Conservation (phyloP, 495 filamentous ascomycete genomes). For the Tuber melanosporum region DNA sequence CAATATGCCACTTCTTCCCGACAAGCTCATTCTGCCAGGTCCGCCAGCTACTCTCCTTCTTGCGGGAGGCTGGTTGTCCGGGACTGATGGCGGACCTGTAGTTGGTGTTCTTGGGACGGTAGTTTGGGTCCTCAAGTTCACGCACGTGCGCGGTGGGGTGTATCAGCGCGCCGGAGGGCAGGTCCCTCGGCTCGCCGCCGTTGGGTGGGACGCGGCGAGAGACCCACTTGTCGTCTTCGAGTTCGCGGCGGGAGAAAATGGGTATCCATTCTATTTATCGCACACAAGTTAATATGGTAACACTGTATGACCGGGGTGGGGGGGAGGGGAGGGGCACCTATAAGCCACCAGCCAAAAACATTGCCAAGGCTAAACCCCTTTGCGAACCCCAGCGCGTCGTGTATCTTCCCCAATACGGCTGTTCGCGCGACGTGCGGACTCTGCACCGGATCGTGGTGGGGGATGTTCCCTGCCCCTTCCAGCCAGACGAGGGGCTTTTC, state of each 20-base stretch:
- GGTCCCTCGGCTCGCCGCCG: conserved; percentile 21
- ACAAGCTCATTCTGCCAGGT: not conserved
- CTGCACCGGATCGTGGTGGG: conserved; percentile 1
- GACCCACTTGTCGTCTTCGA: conserved; percentile 42
- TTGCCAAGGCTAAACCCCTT: conserved; percentile 31
- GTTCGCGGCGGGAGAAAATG: conserved; percentile 43
- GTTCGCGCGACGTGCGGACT: not conserved
- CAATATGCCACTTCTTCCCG: not conserved
- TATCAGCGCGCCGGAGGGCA: conserved; percentile 20
- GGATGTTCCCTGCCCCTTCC: not conserved
- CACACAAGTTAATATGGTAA: conserved; percentile 7
- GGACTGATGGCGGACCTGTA: not conserved
- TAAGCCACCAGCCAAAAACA: conserved; percentile 42
- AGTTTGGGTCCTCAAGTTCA: not conserved
- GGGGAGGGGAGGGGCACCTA: conserved; percentile 31
- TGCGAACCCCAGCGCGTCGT: conserved; percentile 39
- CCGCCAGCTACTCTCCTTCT: not conserved
- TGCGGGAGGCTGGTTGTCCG: not conserved
- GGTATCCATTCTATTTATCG: conserved; percentile 42
- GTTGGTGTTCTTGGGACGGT: not conserved
- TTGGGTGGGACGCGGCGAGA: conserved; percentile 24
- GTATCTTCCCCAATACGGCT: not conserved
- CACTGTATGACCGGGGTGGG: not conserved
- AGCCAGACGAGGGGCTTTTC: not conserved
- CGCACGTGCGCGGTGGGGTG: conserved; percentile 25